These are phyloP conservation scores for Spathaspora boniae DNA, from an alignment of 805 yeast species.

Conservation along the genomic window DNA sequence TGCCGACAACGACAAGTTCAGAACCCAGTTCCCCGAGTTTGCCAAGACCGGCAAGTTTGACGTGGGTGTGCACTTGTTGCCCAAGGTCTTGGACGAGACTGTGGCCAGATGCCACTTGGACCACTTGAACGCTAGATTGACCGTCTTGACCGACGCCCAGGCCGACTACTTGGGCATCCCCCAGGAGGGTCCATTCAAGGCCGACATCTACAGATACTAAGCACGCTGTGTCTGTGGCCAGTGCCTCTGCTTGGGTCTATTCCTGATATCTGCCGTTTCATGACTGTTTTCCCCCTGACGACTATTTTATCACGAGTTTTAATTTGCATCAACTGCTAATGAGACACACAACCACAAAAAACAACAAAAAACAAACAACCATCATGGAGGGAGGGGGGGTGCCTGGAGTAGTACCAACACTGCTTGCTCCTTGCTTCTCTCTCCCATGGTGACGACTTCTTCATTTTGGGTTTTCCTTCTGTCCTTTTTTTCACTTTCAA, in stretches of 20 bases:
- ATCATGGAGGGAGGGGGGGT: no score
- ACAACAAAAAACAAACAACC: conserved; percentile 2
- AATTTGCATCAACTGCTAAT: conserved; percentile 45
- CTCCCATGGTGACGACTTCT: conserved; percentile 1
- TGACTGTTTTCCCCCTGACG: conserved; percentile 7
- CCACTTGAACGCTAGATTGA: conserved; percentile 88
- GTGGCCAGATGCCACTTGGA: conserved; percentile 95
- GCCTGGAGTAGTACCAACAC: background rate
- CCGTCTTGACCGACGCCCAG: conserved; percentile 73
- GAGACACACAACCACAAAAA: conserved; percentile 7
- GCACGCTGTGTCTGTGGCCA: no score
- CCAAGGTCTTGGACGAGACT: conserved; percentile 97
- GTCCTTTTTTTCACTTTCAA: conserved; percentile 13
- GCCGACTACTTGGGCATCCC: conserved; percentile 93
- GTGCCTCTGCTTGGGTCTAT: conserved; percentile 1
- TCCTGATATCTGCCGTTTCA: conserved; percentile 13
- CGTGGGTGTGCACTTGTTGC: conserved; percentile 91
- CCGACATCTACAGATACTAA: conserved; percentile 97
- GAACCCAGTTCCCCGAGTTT: conserved; percentile 80
- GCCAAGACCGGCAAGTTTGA: conserved; percentile 88
- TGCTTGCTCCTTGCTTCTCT: conserved; percentile 2
- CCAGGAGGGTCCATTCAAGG: conserved; percentile 93
- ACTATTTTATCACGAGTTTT: conserved; percentile 19
- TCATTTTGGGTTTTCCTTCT: conserved; percentile 7
- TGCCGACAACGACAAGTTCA: conserved; percentile 77